Percentiles rank a stretch among this genome's conserved stretches.
Evolutionary conservation across 106 monocot genomes (phyloP).

Genomic region (Platanthera zijinensis): DNA sequence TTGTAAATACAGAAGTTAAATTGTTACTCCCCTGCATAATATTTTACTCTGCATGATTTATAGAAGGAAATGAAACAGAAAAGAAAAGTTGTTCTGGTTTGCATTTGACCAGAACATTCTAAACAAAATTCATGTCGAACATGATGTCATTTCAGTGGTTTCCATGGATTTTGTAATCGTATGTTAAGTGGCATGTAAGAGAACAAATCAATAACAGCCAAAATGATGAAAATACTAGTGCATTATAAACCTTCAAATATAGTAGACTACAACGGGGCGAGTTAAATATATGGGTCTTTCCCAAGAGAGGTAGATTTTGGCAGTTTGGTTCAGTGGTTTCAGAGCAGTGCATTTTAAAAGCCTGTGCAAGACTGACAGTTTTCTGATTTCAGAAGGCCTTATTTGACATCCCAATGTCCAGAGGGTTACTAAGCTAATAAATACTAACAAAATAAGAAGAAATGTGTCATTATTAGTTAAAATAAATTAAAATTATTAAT

Average conservation of each 20-base stretch:
- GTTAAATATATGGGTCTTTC: neutral
- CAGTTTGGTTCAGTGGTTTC: too few species aligned
- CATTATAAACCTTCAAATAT: neutral
- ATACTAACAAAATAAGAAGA: too few species aligned
- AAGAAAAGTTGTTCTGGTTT: neutral
- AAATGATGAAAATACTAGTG: neutral
- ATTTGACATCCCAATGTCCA: too few species aligned
- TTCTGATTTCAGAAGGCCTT: too few species aligned
- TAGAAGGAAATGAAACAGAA: neutral
- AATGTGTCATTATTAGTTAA: too few species aligned
- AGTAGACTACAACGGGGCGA: neutral
- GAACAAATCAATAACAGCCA: neutral
- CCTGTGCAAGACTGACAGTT: too few species aligned
- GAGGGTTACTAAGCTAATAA: too few species aligned
- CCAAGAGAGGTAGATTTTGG: neutral
- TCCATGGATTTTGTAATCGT: neutral
- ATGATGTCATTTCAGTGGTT: neutral
- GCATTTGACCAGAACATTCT: neutral
- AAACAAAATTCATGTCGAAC: neutral
- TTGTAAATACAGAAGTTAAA: neutral
- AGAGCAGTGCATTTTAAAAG: too few species aligned
- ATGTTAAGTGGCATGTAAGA: neutral
- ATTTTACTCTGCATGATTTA: neutral
- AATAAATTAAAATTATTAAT: too few species aligned
- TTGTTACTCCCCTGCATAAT: neutral